Percentiles rank a stretch among this genome's conserved stretches.
Conservation (phyloP, 805 yeast genomes). For the Candida ortonii region DNA sequence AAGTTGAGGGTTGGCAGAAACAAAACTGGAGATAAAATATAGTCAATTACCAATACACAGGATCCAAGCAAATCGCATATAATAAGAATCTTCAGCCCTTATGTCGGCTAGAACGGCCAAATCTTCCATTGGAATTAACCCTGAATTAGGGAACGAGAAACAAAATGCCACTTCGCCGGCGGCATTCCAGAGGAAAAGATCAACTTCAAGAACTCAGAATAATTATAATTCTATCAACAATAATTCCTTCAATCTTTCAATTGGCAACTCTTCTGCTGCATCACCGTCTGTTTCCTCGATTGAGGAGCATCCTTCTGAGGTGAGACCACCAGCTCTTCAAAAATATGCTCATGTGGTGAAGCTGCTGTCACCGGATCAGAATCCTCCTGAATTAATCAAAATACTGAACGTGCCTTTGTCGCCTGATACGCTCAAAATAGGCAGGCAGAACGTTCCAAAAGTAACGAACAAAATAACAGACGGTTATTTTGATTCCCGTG, state of each 20-base stretch:
- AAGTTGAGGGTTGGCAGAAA: too few species aligned
- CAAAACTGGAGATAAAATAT: too few species aligned
- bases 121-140: conserved; percentile 7
- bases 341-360: conserved; percentile 59
- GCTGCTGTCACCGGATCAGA: conserved; percentile 71
- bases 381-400: conserved; percentile 65
- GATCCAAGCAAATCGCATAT: too few species aligned
- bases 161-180: conserved; percentile 3
- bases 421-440: conserved; percentile 83
- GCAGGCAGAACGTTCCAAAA: conserved; percentile 78
- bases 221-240: conserved; percentile 30
- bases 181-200: conserved; percentile 28
- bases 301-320: conserved; percentile 7
- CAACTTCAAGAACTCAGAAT: conserved; percentile 33
- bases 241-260: conserved; percentile 14
- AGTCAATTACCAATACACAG: too few species aligned
- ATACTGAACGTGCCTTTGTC: conserved; percentile 72
- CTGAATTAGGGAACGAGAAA: conserved; percentile 2
- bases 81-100: too few species aligned
- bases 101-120: conserved; percentile 12
- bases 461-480: conserved; percentile 64
- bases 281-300: conserved; percentile 8
- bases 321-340: conserved; percentile 25
- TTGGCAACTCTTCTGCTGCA: conserved; percentile 6
- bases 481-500: conserved; percentile 93